These are phyloP conservation scores for Collybia nuda DNA, from an alignment of 768 basidiomycete genomes.

Conservation along the genomic window DNA sequence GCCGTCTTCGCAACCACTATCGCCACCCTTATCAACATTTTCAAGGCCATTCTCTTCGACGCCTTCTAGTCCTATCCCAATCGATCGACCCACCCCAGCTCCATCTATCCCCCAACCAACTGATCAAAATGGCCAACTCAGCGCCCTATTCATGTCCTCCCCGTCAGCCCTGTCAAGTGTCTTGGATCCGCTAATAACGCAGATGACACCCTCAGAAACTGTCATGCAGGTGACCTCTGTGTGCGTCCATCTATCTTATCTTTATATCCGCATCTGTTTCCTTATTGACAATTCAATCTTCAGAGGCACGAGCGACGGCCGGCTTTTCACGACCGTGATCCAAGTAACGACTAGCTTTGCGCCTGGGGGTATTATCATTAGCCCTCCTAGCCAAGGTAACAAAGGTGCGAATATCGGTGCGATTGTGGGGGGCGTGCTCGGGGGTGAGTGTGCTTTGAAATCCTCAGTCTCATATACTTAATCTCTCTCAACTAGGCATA, in stretches of 20 bases:
- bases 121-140: no score
- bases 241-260: background rate
- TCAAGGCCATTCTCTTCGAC: no score
- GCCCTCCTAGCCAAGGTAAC: constrained; percentile 3
- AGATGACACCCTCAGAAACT: background rate
- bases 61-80: no score
- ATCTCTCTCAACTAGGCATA: constrained; percentile 20
- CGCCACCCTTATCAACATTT: background rate
- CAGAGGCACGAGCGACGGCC: constrained; percentile 22
- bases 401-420: constrained; percentile 30
- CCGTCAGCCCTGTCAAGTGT: background rate
- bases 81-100: background rate
- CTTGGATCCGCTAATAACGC: background rate
- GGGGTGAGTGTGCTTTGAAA: constrained; percentile 29
- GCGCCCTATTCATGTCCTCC: background rate
- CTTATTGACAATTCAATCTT: background rate
- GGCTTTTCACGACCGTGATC: constrained; percentile 23
- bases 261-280: background rate
- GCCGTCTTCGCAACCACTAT: background rate
- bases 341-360: constrained; percentile 23
- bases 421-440: constrained; percentile 54
- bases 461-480: background rate
- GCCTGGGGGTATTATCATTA: constrained; percentile 16
- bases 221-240: background rate
- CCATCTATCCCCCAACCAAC: background rate